phyloP scores from a whole-genome alignment of 768 basidiomycete species.

The Lentinula detonsa region DNA sequence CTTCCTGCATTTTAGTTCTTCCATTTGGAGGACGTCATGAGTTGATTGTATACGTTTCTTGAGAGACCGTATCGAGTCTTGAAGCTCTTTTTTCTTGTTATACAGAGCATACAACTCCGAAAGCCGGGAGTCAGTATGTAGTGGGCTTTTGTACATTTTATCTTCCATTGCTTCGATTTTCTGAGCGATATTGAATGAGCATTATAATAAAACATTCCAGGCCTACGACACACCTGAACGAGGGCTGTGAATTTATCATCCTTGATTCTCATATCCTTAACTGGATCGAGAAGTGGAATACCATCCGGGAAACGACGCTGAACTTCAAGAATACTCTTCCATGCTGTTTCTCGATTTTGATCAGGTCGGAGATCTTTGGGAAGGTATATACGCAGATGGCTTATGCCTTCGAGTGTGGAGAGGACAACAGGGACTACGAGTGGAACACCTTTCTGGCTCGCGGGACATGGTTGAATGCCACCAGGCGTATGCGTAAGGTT shows the following conservation, averaged over 20 bases:
- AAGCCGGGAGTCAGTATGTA: conserved; percentile 74
- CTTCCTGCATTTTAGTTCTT: conserved; percentile 94
- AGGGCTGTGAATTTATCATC: conserved; percentile 90
- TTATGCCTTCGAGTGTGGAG: conserved; percentile 81
- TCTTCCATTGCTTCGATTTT: conserved; percentile 91
- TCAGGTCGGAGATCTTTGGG: conserved; percentile 86
- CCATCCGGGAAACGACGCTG: conserved; percentile 86
- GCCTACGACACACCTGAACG: conserved; percentile 52
- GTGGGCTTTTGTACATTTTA: conserved; percentile 71
- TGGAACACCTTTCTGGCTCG: conserved; percentile 70
- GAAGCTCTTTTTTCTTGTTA: conserved; percentile 65
- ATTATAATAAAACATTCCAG: background rate
- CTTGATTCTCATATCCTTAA: conserved; percentile 93
- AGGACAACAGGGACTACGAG: conserved; percentile 86
- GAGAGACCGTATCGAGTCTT: conserved; percentile 64
- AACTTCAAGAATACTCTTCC: conserved; percentile 91
- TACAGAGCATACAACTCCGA: conserved; percentile 80
- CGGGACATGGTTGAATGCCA: conserved; percentile 70
- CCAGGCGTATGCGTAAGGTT: conserved; percentile 52
- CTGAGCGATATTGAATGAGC: conserved; percentile 28
- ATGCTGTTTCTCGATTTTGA: conserved; percentile 71
- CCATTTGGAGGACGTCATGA: conserved; percentile 89
- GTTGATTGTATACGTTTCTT: conserved; percentile 88
- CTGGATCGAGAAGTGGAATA: conserved; percentile 81
- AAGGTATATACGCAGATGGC: conserved; percentile 79